Evolutionary conservation across 2,329 filamentous ascomycete genomes (phyloP).

Genomic region (Gnomoniopsis smithogilvyi): DNA sequence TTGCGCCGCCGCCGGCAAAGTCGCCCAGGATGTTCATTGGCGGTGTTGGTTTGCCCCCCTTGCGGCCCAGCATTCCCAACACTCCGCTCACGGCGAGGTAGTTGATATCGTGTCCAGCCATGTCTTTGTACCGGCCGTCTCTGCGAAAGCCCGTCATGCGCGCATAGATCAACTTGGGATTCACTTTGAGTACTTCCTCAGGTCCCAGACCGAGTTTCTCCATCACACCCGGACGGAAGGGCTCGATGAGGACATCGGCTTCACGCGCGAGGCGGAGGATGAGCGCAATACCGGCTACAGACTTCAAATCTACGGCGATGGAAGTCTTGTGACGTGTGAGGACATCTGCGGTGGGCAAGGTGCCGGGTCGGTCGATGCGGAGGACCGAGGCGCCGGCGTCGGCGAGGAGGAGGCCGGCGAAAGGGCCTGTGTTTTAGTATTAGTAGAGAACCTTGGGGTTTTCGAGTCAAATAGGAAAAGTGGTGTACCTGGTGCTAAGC

Average conservation of each 20-base stretch:
- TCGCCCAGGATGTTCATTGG: constrained; percentile 85
- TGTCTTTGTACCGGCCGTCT: constrained; percentile 78
- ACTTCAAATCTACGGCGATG: constrained; percentile 77
- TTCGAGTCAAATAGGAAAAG: neutral
- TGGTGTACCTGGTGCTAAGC: constrained; percentile 56
- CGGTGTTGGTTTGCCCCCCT: constrained; percentile 67
- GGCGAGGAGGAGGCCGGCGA: constrained; percentile 82
- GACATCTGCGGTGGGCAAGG: constrained; percentile 59
- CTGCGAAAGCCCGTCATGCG: constrained; percentile 88
- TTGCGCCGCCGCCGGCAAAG: constrained; percentile 85
- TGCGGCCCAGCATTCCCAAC: constrained; percentile 70
- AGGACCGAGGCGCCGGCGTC: constrained; percentile 88
- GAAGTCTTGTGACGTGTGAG: constrained; percentile 80
- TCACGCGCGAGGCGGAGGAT: constrained; percentile 60
- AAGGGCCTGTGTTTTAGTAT: constrained; percentile 60
- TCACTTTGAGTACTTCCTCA: constrained; percentile 58
- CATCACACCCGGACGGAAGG: constrained; percentile 86
- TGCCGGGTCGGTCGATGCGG: constrained; percentile 68
- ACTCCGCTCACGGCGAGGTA: constrained; percentile 88
- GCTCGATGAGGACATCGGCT: constrained; percentile 84
- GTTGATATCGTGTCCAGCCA: constrained; percentile 96
- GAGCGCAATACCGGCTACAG: constrained; percentile 58
- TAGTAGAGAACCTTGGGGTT: constrained; percentile 2
- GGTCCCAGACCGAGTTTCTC: constrained; percentile 81
- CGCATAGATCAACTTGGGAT: constrained; percentile 75